Base-by-base conservation (phyloP, 768 basidiomycete species). In the Lactarius evosmus region DNA sequence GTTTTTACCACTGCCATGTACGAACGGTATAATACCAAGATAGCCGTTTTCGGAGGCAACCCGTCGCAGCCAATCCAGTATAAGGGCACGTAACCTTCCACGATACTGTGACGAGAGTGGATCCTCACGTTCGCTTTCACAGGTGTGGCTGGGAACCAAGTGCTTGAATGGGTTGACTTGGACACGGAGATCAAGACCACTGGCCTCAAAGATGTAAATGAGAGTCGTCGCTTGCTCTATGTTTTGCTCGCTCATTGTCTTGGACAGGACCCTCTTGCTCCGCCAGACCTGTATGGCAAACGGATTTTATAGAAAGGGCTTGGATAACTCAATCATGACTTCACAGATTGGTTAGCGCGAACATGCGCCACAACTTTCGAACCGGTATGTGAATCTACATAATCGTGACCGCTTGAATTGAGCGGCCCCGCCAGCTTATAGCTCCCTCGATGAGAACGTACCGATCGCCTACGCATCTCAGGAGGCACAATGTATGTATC, bases 1-100 rank as follows among this genome's bases (percentile, higher is more conserved):
- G 77, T 81, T 75, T 85, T 85, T 68, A 78, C 75, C 51, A 83
- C 83, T 0, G 58, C 82, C 52, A 83, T 85, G 83, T 74, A 75
- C 38, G 84, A 85, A 67, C 70, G 73, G 9, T 80, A 83, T 65
- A 65, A 74, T 3, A 80, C 77, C 6, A 81, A 78, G 68, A 79
- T 80, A 25, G 82, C 78, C 11, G 70, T 82, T 11, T 84, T 84
- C 56, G 83, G 83, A 11, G 82, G 82, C 16, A 80, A 81, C 69
- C 78, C 81, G 8, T 74, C 77, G 5, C 75, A 77, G 66, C 61
- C 71, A 34, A 72, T 83, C 50, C 72, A 84, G 67, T 84, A 75
- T 69, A 83, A 83, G 69, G 82, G 78, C 34, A 52, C 12, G 33
- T 9, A n/a, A 12, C 12, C 36, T 44, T 17, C 9, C 27, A 33